Evolutionary conservation across 139 green algal species (phyloP).

Genomic region (Coelastrella sp.): DNA sequence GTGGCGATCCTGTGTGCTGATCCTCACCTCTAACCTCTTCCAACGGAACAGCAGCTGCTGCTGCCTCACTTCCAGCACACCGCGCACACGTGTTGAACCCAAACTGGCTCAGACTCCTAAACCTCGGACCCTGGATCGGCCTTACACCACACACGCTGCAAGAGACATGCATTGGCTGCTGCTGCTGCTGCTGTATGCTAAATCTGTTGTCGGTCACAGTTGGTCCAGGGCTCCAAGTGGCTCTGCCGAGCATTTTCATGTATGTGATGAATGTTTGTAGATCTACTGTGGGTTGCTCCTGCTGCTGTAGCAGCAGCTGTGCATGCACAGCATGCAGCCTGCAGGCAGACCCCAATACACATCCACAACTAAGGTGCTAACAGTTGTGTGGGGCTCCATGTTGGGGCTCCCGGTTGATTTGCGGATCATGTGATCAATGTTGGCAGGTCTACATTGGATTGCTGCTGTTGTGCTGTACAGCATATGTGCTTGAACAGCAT

Average conservation of each 20-base stretch:
- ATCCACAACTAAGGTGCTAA: background rate
- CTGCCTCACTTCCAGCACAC: background rate
- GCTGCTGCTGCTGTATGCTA: slow-evolving; percentile 34
- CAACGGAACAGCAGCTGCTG: background rate
- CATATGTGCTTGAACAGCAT: too few relatives aligned
- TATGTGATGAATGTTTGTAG: background rate
- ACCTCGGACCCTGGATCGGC: slow-evolving; percentile 12
- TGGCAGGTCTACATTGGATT: too few relatives aligned
- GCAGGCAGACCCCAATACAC: background rate
- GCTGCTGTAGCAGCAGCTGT: slow-evolving; percentile 9
- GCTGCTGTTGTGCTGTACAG: too few relatives aligned
- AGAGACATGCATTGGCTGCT: slow-evolving; percentile 24
- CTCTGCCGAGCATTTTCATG: slow-evolving; percentile 26
- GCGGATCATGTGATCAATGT: too few relatives aligned
- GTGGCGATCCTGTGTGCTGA: too few relatives aligned
- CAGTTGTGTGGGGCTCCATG: too few relatives aligned
- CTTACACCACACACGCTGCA: slow-evolving; percentile 4
- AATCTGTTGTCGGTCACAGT: slow-evolving; percentile 1
- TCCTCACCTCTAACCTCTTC: slow-evolving; percentile 25
- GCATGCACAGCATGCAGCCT: slow-evolving; percentile 17
- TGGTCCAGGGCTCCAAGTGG: background rate
- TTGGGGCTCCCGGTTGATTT: too few relatives aligned
- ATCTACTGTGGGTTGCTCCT: background rate
- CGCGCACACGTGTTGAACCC: background rate
- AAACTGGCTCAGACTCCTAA: background rate